Conservation (phyloP, 441 rosid species). For the Euphorbia celastroides region DNA sequence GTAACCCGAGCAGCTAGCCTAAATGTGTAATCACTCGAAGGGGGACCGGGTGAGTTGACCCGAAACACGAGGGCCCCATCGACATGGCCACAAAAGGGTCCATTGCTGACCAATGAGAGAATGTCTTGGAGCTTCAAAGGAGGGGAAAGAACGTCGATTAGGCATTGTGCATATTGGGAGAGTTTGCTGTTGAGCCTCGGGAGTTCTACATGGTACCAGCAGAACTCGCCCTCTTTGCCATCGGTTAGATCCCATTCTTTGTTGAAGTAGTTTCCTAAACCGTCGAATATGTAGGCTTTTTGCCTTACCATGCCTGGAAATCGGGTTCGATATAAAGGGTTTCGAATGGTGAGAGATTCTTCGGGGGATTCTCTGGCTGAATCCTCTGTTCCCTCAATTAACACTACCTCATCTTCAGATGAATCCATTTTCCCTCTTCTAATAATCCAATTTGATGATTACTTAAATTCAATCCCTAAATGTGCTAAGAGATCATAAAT, state of each 20-base stretch:
- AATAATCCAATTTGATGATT: neutral
- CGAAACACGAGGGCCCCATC: slow-evolving; percentile 91
- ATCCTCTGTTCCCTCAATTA: slow-evolving; percentile 43
- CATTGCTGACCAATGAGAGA: slow-evolving; percentile 90
- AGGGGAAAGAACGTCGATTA: slow-evolving; percentile 85
- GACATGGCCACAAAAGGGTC: slow-evolving; percentile 84
- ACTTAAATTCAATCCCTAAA: neutral
- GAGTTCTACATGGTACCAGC: slow-evolving; percentile 94
- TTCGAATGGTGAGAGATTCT: slow-evolving; percentile 23
- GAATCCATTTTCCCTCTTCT: slow-evolving; percentile 37
- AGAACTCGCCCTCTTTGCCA: slow-evolving; percentile 66
- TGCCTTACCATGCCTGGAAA: slow-evolving; percentile 67
- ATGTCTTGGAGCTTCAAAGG: slow-evolving; percentile 94
- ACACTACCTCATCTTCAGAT: slow-evolving; percentile 29
- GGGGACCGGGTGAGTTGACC: slow-evolving; percentile 88
- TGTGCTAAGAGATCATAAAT: neutral
- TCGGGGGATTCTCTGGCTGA: slow-evolving; percentile 34
- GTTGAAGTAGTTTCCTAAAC: slow-evolving; percentile 54
- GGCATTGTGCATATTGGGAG: slow-evolving; percentile 76
- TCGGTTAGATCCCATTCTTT: slow-evolving; percentile 84
- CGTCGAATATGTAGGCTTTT: slow-evolving; percentile 82
- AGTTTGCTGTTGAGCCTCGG: slow-evolving; percentile 77
- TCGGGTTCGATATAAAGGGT: slow-evolving; percentile 22
- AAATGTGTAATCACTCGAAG: slow-evolving; percentile 69
- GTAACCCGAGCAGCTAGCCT: slow-evolving; percentile 86